Evolutionary conservation across 163 green algal species (phyloP).

Genomic region (Volvox carteri): DNA sequence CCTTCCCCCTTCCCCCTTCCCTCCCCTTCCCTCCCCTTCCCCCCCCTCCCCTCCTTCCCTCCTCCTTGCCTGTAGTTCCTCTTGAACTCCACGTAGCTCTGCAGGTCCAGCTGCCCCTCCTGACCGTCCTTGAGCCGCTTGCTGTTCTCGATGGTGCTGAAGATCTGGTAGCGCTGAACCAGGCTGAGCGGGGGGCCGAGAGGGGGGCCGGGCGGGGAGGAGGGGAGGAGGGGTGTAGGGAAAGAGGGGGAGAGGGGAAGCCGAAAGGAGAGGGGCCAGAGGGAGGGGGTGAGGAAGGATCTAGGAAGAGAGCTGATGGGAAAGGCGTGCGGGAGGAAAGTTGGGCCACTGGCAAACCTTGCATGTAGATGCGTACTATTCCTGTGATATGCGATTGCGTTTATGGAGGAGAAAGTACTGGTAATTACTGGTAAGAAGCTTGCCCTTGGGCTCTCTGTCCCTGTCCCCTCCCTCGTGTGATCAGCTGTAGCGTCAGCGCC

Average conservation of each 20-base stretch:
- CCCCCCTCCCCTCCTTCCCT: not conserved
- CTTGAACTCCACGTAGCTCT: conserved; percentile 65
- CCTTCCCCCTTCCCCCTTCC: not conserved
- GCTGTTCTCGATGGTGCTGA: conserved; percentile 46
- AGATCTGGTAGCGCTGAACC: conserved; percentile 59
- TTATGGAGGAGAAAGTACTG: too few relatives aligned
- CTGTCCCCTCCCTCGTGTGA: too few relatives aligned
- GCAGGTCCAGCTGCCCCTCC: conserved; percentile 56
- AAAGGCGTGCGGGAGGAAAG: too few relatives aligned
- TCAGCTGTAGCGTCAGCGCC: too few relatives aligned
- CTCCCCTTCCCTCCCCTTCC: not conserved
- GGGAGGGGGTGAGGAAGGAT: too few relatives aligned
- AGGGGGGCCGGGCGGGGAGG: not conserved
- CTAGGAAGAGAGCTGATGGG: too few relatives aligned
- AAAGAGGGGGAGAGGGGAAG: not conserved
- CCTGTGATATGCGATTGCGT: too few relatives aligned
- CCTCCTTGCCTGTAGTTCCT: conserved; percentile 47
- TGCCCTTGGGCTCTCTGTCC: too few relatives aligned
- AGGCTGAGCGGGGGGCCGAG: conserved; percentile 38
- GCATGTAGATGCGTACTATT: too few relatives aligned
- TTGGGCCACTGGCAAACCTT: too few relatives aligned
- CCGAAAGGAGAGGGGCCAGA: not conserved
- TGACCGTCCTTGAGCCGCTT: conserved; percentile 58
- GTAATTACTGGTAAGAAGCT: too few relatives aligned
- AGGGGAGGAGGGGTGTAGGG: not conserved